A percentile compares a stretch with the other conserved stretches of the same genome.
phyloP scores from a whole-genome alignment of 768 basidiomycete genomes.

The Hemileccinum impolitum region DNA sequence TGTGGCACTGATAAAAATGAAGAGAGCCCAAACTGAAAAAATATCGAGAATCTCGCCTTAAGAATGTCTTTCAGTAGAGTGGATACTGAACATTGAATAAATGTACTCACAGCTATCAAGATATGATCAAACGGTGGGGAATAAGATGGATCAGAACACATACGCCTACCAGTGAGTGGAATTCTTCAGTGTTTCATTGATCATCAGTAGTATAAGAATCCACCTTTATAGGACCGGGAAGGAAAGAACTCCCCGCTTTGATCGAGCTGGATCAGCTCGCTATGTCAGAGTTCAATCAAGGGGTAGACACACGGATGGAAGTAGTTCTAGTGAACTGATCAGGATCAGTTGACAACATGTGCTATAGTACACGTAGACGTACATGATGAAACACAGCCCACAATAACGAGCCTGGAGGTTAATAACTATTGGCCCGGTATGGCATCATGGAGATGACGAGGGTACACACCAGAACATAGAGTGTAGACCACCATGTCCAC shows the following conservation, averaged over 20 bases:
- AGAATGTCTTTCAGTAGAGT: not conserved
- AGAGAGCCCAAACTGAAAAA: not conserved
- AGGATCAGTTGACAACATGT: too few relatives aligned
- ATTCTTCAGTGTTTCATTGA: not conserved
- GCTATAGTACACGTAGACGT: not conserved
- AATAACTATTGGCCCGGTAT: too few relatives aligned
- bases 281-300: too few relatives aligned
- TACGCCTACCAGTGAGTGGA: conserved; percentile 1
- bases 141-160: not conserved
- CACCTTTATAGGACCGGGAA: conserved; percentile 9
- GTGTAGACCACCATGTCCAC: not conserved
- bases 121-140: too few relatives aligned
- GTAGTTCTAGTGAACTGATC: not conserved
- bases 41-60: not conserved
- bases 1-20: not conserved
- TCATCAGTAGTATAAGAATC: not conserved
- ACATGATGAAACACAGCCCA: not conserved
- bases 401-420: not conserved
- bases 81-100: too few relatives aligned
- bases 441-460: not conserved
- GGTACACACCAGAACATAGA: not conserved
- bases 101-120: conserved; percentile 10
- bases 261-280: not conserved
- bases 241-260: conserved; percentile 8
- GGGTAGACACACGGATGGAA: conserved; percentile 3